These are phyloP conservation scores for Cladosporium sp. DNA, from an alignment of 2,329 filamentous ascomycete genomes.

Conservation along the genomic window DNA sequence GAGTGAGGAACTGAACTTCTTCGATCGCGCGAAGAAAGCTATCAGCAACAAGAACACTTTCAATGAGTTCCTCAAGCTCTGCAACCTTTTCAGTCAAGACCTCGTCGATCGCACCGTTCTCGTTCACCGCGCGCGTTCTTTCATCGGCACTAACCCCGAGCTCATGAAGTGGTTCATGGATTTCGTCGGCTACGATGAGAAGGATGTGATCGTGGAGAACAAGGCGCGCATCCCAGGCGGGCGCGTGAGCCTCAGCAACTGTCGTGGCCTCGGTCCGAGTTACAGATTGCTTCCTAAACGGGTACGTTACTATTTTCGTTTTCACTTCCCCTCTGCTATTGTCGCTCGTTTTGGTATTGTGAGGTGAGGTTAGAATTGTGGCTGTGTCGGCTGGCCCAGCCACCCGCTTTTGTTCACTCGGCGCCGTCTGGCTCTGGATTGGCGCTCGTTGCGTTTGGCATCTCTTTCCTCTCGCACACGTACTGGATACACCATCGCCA, in stretches of 20 bases:
- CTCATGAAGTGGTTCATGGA: slow-evolving; percentile 84
- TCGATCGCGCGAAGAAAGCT: slow-evolving; percentile 94
- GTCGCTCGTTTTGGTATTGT: neutral
- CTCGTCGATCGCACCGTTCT: slow-evolving; percentile 82
- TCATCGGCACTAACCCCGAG: slow-evolving; percentile 84
- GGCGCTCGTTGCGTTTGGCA: neutral
- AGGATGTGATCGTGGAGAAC: slow-evolving; percentile 76
- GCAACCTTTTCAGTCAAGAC: slow-evolving; percentile 91
- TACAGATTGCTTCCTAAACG: slow-evolving; percentile 88
- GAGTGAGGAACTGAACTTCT: slow-evolving; percentile 85
- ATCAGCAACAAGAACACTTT: slow-evolving; percentile 88
- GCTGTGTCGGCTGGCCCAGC: neutral
- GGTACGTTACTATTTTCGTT: slow-evolving; percentile 40
- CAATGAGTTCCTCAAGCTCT: slow-evolving; percentile 94
- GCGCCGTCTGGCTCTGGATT: neutral
- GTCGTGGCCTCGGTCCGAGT: slow-evolving; percentile 89
- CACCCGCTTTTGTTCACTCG: neutral
- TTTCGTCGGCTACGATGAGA: slow-evolving; percentile 73
- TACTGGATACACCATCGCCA: neutral
- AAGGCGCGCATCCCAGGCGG: slow-evolving; percentile 70
- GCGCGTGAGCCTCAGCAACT: slow-evolving; percentile 89
- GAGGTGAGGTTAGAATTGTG: neutral
- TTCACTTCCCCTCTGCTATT: neutral
- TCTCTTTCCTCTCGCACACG: neutral
- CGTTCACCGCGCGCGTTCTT: slow-evolving; percentile 75